Evolutionary conservation across 2,329 filamentous ascomycete species (phyloP), one percentile per base, ranked within the genome.

Genomic region (Diplodia sapinea): DNA sequence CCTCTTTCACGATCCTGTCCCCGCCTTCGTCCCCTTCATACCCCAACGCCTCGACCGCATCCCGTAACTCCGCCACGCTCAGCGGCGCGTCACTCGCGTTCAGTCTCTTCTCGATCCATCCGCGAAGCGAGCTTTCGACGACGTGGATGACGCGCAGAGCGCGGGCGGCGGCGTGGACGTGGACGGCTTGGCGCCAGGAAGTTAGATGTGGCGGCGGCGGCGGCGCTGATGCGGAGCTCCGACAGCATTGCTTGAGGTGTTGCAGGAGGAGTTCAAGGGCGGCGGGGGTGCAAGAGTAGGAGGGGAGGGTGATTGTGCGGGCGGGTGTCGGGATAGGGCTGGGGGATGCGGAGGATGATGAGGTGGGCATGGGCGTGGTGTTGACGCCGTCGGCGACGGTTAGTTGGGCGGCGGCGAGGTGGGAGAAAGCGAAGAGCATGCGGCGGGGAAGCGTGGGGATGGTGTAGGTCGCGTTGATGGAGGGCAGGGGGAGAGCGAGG

Each of bases 351-450:
- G 49, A 26, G 23, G 23, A 26, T 3, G n/a, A 23, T 11, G 49
- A 2, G 49, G 49, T 26, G n/a, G n/a, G 49, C 9, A 20, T 6
- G n/a, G 47, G 47, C 7, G 55, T 33, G 23, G 57, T 49, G 23
- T 9, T 11, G 56, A 33, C 26, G 57, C 26, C 57, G 36, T 49
- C 40, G 57, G 38, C 40, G 17, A 61, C 57, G 62, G 62, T 40
- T 15, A 66, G 64, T 13, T 57, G 52, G 36, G 31, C 6, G 23
- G 64, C 64, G 52, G 51, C 51, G 26, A 49, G 17, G 51, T 17
- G 51, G 38, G 52, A 57, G 36, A 66, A 55, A 11, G 64, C 52
- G 64, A 66, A 66, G 11, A 66, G 64, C 52, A 66, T 50, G 64
- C 64, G 64, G 26, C 64, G 38, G 20, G 64, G 64, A 6, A 66